A percentile compares a stretch with the other conserved stretches of the same genome.
These are phyloP conservation scores for Ophiosphaerella narmari DNA, from an alignment of 2,329 filamentous ascomycete genomes.

Conservation along the genomic window DNA sequence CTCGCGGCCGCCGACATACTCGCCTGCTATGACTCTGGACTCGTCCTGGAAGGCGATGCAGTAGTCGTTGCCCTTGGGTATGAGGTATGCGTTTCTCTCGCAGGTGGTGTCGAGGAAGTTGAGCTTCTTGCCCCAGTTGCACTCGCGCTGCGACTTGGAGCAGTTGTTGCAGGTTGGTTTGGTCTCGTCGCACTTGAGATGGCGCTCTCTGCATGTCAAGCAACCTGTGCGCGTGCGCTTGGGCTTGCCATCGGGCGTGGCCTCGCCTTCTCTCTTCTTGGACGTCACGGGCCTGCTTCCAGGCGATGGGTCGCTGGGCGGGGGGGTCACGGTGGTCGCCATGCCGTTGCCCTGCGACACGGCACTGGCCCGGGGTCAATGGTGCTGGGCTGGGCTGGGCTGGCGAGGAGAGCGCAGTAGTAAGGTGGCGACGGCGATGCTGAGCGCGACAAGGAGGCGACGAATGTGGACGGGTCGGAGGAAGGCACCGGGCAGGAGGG, in stretches of 20 bases:
- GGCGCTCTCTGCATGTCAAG: constrained; percentile 84
- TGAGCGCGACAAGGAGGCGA: not conserved
- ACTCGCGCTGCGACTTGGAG: constrained; percentile 81
- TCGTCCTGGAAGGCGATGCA: constrained; percentile 83
- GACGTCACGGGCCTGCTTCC: constrained; percentile 16
- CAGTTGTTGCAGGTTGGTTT: constrained; percentile 74
- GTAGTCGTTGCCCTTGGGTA: constrained; percentile 60
- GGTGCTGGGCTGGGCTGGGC: not conserved
- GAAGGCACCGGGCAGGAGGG: not conserved
- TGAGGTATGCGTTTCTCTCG: constrained; percentile 64
- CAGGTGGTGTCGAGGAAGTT: constrained; percentile 90
- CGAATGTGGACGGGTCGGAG: constrained; percentile 1
- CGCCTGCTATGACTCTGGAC: constrained; percentile 85
- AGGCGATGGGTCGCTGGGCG: constrained; percentile 27
- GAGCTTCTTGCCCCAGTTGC: constrained; percentile 82
- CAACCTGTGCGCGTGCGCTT: constrained; percentile 89
- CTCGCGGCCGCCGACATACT: constrained; percentile 79
- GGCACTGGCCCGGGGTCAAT: not conserved
- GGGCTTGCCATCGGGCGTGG: constrained; percentile 61
- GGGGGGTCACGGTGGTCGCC: constrained; percentile 26
- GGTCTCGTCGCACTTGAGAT: constrained; percentile 88
- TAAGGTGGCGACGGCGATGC: no score
- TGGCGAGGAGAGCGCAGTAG: no score
- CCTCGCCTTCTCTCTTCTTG: constrained; percentile 28
- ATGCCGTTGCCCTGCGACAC: constrained; percentile 11